Conservation (phyloP, 2,329 filamentous ascomycete genomes). For the Neofusicoccum ribis region DNA sequence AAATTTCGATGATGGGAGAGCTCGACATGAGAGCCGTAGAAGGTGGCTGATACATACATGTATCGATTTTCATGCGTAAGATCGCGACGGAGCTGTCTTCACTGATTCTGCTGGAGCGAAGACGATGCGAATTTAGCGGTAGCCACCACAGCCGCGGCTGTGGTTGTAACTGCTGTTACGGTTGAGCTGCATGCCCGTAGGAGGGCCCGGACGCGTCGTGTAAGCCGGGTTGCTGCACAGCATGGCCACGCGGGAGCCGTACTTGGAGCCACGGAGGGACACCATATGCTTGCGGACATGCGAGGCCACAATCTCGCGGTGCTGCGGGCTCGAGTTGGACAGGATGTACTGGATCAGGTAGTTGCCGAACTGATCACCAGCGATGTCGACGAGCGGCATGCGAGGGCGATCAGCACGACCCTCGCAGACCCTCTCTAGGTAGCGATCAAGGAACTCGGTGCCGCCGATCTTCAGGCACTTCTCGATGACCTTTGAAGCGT, state of each 20-base stretch:
- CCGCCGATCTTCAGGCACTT: conserved; percentile 98
- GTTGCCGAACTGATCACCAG: conserved; percentile 98
- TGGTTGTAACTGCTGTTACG: conserved; percentile 32
- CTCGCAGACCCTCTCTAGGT: conserved; percentile 91
- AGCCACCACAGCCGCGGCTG: conserved; percentile 26
- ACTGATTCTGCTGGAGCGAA: not conserved
- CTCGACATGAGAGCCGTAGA: conserved; percentile 15
- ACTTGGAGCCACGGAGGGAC: conserved; percentile 95
- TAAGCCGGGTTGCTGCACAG: conserved; percentile 94
- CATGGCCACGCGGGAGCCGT: conserved; percentile 97
- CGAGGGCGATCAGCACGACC: conserved; percentile 86
- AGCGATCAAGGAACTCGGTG: conserved; percentile 84
- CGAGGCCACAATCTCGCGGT: conserved; percentile 87
- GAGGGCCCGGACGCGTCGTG: conserved; percentile 84
- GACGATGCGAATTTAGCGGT: conserved; percentile 10
- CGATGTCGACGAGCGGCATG: conserved; percentile 96
- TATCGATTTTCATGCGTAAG: conserved; percentile 18
- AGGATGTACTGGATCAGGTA: conserved; percentile 98
- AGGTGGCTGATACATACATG: conserved; percentile 18
- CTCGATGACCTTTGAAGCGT: conserved; percentile 97
- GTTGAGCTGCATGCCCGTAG: conserved; percentile 57
- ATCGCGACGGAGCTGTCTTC: conserved; percentile 9
- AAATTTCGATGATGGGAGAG: conserved; percentile 18
- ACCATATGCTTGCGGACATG: conserved; percentile 99
- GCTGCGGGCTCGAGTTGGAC: conserved; percentile 80